These are phyloP conservation scores for Phlyctochytrium planicorne DNA, from an alignment of 192 early-diverging fungal species.

Conservation along the genomic window DNA sequence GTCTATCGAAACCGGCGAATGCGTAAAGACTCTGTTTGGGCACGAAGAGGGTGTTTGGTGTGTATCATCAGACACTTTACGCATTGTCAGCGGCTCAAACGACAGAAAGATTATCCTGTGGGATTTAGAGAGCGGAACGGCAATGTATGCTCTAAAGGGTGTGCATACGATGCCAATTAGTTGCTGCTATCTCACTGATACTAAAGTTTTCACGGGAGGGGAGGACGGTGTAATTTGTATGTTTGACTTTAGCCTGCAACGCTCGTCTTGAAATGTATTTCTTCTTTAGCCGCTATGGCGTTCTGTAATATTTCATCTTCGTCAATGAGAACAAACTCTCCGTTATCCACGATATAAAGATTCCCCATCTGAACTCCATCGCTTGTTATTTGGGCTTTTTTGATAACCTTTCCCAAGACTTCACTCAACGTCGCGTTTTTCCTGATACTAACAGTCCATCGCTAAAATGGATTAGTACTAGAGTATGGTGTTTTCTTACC, in stretches of 20 bases:
- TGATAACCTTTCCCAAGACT: too few relatives aligned
- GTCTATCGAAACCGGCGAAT: slow-evolving; percentile 81
- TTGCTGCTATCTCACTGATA: slow-evolving; percentile 82
- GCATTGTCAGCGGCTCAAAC: slow-evolving; percentile 79
- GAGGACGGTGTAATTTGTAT: slow-evolving; percentile 80
- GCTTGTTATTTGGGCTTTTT: too few relatives aligned
- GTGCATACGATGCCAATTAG: slow-evolving; percentile 73
- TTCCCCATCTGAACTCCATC: too few relatives aligned
- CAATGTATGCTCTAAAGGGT: slow-evolving; percentile 59
- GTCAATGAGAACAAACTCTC: too few relatives aligned
- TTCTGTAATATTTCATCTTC: too few relatives aligned
- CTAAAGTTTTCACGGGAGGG: slow-evolving; percentile 79
- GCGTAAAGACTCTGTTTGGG: slow-evolving; percentile 75
- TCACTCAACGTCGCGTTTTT: too few relatives aligned
- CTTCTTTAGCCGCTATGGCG: too few relatives aligned
- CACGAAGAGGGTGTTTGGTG: slow-evolving; percentile 87
- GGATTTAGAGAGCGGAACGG: slow-evolving; percentile 79
- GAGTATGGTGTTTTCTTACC: too few relatives aligned
- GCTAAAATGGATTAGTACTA: too few relatives aligned
- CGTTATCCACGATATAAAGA: too few relatives aligned
- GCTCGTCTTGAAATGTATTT: too few relatives aligned
- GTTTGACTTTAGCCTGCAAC: slow-evolving; percentile 66
- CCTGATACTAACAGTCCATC: too few relatives aligned
- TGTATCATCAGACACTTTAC: slow-evolving; percentile 67
- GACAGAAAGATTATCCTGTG: slow-evolving; percentile 92